A percentile compares a stretch with the other conserved stretches of the same genome.
Evolutionary conservation across 331 rosid species (phyloP).

Genomic region (Quercus lobata): DNA sequence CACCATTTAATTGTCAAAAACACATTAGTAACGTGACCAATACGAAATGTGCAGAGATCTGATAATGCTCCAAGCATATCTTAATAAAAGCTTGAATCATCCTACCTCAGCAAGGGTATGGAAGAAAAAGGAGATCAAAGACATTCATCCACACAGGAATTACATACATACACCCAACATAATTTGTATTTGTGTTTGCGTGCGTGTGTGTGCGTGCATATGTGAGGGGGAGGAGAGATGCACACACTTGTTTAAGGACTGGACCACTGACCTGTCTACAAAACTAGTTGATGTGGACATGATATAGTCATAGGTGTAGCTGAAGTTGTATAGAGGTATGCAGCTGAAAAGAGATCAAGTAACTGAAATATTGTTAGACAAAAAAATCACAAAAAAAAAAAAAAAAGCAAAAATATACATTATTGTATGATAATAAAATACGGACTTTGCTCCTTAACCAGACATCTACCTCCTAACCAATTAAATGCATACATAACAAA

Average conservation of each 20-base stretch:
- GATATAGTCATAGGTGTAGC: conserved; percentile 82
- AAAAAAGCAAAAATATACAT: not conserved
- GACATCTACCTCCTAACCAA: not conserved
- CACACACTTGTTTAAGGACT: not conserved
- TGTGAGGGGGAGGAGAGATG: not conserved
- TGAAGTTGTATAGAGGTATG: conserved; percentile 95
- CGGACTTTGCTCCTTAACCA: not conserved
- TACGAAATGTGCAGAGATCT: not conserved
- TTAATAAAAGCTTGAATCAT: not conserved
- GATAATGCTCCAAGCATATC: not conserved
- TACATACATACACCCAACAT: not conserved
- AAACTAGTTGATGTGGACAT: conserved; percentile 85
- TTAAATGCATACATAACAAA: not conserved
- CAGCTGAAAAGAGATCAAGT: conserved; percentile 83
- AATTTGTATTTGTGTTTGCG: not conserved
- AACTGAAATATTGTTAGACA: conserved; percentile 60
- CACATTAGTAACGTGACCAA: not conserved
- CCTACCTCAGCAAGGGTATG: too few relatives aligned
- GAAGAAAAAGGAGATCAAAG: not conserved
- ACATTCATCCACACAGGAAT: not conserved
- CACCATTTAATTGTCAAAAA: conserved; percentile 17
- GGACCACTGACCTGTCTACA: conserved; percentile 78
- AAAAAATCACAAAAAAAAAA: not conserved
- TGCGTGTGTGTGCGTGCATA: not conserved
- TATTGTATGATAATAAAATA: not conserved